Conservation (phyloP, 805 yeast species). For the Saccharomycopsis fibuligera region DNA sequence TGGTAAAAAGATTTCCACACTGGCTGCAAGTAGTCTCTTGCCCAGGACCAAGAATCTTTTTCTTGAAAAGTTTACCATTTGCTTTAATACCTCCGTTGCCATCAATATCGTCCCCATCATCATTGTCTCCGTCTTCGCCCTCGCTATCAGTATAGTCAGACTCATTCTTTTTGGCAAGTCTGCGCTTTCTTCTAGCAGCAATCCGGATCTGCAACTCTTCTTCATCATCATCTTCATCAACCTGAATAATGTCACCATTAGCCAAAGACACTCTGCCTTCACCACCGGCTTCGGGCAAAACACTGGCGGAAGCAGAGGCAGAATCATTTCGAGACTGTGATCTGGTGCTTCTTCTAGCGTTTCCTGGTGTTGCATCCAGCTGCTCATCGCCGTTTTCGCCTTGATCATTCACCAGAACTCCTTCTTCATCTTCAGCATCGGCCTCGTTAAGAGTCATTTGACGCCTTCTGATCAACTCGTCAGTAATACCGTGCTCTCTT, state of each 20-base stretch:
- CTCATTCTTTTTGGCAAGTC: constrained; percentile 31
- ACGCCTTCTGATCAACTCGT: constrained; percentile 61
- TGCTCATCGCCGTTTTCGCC: constrained; percentile 16
- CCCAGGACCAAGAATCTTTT: constrained; percentile 52
- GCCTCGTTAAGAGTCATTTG: constrained; percentile 30
- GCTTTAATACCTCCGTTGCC: constrained; percentile 25
- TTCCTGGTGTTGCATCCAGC: constrained; percentile 27
- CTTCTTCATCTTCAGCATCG: constrained; percentile 24
- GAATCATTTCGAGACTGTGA: constrained; percentile 14
- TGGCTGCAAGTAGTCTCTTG: constrained; percentile 63
- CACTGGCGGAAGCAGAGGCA: no score
- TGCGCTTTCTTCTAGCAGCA: constrained; percentile 38
- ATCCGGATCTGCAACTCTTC: constrained; percentile 30
- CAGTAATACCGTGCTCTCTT: constrained; percentile 82
- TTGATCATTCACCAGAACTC: constrained; percentile 20
- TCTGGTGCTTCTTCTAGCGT: constrained; percentile 29
- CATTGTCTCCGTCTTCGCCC: constrained; percentile 32
- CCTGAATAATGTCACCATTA: no score
- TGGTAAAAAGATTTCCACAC: constrained; percentile 29
- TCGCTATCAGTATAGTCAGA: constrained; percentile 30
- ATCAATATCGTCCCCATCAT: constrained; percentile 28
- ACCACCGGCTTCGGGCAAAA: no score
- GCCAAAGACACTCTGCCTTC: no score
- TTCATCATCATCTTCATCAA: constrained; percentile 12
- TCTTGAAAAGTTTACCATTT: constrained; percentile 42